A percentile compares a stretch with the other conserved stretches of the same genome.
phyloP scores from a whole-genome alignment of 345 rosid genomes.

The Stellera chamaejasme region DNA sequence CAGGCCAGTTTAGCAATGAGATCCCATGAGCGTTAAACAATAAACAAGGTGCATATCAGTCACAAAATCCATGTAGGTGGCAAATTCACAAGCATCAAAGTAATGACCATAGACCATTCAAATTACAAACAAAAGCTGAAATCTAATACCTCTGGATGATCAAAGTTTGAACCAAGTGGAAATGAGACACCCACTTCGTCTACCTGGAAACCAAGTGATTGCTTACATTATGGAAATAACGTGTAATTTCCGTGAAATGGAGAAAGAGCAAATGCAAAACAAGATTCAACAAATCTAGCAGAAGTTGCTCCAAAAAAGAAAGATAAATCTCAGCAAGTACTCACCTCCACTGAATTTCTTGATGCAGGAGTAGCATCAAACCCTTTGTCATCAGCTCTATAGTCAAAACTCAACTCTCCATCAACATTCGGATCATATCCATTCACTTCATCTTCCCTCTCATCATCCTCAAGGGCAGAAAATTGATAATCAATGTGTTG shows the following conservation, averaged over 20 bases:
- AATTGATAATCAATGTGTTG: constrained; percentile 88
- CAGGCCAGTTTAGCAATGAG: not conserved
- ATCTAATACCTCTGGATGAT: constrained; percentile 40
- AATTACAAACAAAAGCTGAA: constrained; percentile 4
- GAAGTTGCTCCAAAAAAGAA: not conserved
- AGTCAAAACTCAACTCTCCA: constrained; percentile 81
- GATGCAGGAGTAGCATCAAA: constrained; percentile 41
- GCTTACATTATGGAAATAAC: too few relatives aligned
- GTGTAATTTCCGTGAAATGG: not conserved
- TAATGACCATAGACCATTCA: not conserved
- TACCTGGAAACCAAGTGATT: constrained; percentile 35
- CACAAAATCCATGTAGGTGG: not conserved
- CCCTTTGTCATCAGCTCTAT: constrained; percentile 42
- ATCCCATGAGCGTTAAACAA: not conserved
- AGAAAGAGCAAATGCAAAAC: constrained; percentile 3
- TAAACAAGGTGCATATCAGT: too few relatives aligned
- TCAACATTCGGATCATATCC: constrained; percentile 33
- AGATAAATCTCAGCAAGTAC: not conserved
- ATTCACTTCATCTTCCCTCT: constrained; percentile 40
- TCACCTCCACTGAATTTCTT: constrained; percentile 60
- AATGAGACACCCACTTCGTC: constrained; percentile 49
- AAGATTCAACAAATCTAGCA: not conserved
- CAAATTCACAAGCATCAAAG: not conserved
- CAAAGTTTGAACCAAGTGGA: constrained; percentile 33
- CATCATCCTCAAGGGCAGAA: constrained; percentile 52